Conservation (phyloP, 371 early-diverging fungal species). For the Paraphysoderma sedebokerense region DNA sequence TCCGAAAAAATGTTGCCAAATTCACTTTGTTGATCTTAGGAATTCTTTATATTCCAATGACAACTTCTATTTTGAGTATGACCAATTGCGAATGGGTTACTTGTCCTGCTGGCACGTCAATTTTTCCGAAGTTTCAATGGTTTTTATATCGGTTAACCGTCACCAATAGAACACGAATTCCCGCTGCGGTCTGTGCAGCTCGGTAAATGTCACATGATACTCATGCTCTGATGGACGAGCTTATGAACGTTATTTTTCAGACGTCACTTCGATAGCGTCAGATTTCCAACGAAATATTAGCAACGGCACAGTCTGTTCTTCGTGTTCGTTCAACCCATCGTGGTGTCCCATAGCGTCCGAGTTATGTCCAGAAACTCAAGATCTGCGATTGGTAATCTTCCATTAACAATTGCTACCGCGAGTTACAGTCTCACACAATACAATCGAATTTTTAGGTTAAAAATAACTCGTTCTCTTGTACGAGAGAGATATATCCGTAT, state of each 20-base stretch:
- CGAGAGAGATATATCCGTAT: not conserved
- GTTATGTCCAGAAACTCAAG: not conserved
- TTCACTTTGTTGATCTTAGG: not conserved
- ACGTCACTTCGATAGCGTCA: no score
- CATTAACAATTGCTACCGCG: not conserved
- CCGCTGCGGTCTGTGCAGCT: no score
- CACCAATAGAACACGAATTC: no score
- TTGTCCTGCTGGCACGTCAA: not conserved
- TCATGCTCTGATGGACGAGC: no score
- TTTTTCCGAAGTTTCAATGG: no score
- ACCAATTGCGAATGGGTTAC: not conserved
- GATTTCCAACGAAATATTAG: no score
- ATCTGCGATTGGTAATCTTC: not conserved
- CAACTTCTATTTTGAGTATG: not conserved
- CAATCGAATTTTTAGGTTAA: not conserved
- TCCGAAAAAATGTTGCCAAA: conserved; percentile 1
- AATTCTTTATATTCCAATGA: conserved; percentile 1
- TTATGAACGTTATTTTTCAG: no score
- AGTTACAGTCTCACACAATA: not conserved
- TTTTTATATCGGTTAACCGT: no score
- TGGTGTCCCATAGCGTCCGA: conserved; percentile 1
- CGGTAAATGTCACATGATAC: no score
- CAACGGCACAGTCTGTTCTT: not conserved
- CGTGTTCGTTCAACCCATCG: not conserved
- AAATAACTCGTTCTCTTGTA: not conserved